These are phyloP conservation scores for Coemansia sp. DNA, from an alignment of 192 early-diverging fungal genomes.

Conservation along the genomic window DNA sequence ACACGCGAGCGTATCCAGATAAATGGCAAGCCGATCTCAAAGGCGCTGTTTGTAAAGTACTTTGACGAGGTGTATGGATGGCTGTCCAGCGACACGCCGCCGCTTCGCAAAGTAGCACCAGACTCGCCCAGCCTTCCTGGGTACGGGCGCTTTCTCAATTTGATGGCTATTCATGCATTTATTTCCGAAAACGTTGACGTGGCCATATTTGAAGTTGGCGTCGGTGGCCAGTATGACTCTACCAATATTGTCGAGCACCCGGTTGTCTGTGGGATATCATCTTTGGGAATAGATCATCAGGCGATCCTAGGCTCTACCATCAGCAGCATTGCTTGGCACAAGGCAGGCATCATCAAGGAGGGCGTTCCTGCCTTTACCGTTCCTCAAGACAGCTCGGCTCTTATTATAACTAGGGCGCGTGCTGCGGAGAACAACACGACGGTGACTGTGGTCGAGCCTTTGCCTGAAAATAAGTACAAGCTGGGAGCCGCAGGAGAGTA, in stretches of 20 bases:
- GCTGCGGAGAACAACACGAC: too few species aligned
- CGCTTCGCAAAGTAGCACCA: conserved; percentile 20
- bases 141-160: conserved; percentile 89
- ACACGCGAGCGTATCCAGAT: conserved; percentile 95
- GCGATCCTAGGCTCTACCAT: conserved; percentile 68
- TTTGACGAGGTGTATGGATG: conserved; percentile 84
- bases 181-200: conserved; percentile 80
- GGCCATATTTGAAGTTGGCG: conserved; percentile 76
- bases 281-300: conserved; percentile 77
- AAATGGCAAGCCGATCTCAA: conserved; percentile 75
- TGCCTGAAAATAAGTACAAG: background rate
- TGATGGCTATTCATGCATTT: conserved; percentile 88
- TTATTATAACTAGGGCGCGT: conserved; percentile 28
- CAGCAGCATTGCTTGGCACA: conserved; percentile 59
- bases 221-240: too few species aligned
- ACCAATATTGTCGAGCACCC: conserved; percentile 74
- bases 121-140: conserved; percentile 54
- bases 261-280: conserved; percentile 76
- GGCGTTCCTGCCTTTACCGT: too few species aligned
- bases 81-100: conserved; percentile 47
- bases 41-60: conserved; percentile 75
- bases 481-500: conserved; percentile 32
- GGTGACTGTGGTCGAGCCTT: conserved; percentile 22
- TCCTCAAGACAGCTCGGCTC: conserved; percentile 69
- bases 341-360: too few species aligned